Evolutionary conservation across 2,329 filamentous ascomycete genomes (phyloP).

Genomic region (Grosmannia clavigera): DNA sequence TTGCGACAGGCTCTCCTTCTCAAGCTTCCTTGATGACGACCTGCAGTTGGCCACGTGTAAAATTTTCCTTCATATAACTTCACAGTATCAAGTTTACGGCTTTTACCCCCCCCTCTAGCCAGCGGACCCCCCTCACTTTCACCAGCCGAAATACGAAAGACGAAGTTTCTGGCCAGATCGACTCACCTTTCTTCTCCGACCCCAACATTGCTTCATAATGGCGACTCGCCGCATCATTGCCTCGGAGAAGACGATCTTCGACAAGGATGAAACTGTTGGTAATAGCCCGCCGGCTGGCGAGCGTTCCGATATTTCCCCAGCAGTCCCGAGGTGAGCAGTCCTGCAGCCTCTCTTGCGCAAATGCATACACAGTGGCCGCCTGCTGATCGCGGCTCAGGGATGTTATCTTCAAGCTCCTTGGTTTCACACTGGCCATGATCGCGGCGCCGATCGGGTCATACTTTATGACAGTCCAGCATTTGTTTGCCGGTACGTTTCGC

Average conservation of each 20-base stretch:
- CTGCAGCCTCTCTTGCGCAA: neutral
- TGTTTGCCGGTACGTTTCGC: constrained; percentile 57
- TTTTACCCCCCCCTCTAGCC: too few relatives aligned
- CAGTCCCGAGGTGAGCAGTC: constrained; percentile 56
- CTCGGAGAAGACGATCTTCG: constrained; percentile 53
- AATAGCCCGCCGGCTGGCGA: constrained; percentile 28
- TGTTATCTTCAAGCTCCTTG: constrained; percentile 81
- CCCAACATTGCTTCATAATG: constrained; percentile 32
- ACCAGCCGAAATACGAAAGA: too few relatives aligned
- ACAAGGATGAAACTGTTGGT: constrained; percentile 38
- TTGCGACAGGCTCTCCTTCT: too few relatives aligned
- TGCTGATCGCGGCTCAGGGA: constrained; percentile 33
- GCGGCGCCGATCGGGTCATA: constrained; percentile 78
- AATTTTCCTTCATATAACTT: too few relatives aligned
- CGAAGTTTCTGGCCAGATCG: neutral
- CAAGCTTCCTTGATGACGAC: neutral
- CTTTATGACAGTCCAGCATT: constrained; percentile 61
- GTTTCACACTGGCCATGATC: constrained; percentile 87
- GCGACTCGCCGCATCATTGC: constrained; percentile 55
- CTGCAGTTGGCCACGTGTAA: too few relatives aligned
- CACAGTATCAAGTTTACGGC: too few relatives aligned
- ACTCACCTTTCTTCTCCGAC: neutral
- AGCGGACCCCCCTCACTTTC: too few relatives aligned
- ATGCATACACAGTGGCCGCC: too few relatives aligned
- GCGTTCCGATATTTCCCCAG: constrained; percentile 66